Evolutionary conservation across 139 green algal species (phyloP).

Genomic region (Deuterostichococcus epilithicus): DNA sequence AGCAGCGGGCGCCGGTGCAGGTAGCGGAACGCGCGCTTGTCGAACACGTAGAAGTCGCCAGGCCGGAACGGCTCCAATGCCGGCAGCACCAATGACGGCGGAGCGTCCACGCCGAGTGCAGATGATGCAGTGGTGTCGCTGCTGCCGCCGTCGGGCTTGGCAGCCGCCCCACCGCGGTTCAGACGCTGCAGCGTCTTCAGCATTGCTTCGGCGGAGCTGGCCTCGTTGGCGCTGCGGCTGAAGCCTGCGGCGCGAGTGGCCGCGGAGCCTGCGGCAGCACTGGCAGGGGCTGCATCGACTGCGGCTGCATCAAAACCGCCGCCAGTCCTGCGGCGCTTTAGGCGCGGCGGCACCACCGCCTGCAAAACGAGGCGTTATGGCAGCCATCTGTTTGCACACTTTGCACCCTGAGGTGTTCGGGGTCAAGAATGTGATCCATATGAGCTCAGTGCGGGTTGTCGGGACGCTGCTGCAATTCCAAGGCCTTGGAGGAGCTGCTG

Average conservation of each 20-base stretch:
- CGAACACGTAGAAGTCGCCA: background rate
- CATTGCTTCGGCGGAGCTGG: background rate
- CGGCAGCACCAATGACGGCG: background rate
- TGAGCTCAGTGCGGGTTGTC: no score
- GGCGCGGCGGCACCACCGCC: no score
- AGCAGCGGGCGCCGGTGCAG: background rate
- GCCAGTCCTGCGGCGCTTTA: no score
- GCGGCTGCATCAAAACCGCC: no score
- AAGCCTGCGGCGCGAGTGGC: background rate
- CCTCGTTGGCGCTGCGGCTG: background rate
- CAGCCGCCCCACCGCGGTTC: background rate
- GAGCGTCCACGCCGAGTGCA: background rate
- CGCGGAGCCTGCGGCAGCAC: background rate
- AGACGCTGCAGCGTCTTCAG: background rate
- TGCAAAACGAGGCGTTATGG: no score
- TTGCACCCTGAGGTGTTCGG: no score
- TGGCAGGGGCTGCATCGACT: no score
- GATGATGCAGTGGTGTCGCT: background rate
- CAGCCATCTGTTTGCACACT: no score
- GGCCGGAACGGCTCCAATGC: background rate
- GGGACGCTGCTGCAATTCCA: no score
- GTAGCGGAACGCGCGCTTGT: background rate
- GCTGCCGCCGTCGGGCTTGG: background rate
- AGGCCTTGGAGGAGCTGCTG: no score
- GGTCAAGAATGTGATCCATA: no score